phyloP scores from a whole-genome alignment of 1,284 basidiomycete species.

The Ceratobasidium sp. region DNA sequence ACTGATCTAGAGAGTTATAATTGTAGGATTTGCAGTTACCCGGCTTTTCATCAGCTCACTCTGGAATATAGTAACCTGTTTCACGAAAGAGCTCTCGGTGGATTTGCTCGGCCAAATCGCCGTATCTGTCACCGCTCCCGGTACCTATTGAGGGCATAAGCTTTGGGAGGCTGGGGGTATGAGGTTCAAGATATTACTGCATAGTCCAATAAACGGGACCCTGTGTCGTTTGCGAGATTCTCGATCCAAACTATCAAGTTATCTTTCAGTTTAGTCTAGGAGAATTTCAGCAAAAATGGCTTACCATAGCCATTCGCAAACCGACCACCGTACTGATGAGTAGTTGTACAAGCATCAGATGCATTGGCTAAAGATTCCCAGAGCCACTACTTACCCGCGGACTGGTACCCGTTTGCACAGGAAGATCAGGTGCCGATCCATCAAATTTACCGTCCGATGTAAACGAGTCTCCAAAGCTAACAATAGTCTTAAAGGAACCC shows the following conservation, averaged over 20 bases:
- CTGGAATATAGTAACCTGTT: constrained; percentile 22
- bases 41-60: constrained; percentile 1
- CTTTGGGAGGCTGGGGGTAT: background rate
- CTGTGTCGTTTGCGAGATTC: constrained; percentile 28
- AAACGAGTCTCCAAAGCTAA: constrained; percentile 35
- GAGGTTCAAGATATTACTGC: background rate
- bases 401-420: constrained; percentile 29
- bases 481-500: constrained; percentile 12
- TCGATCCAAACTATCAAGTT: constrained; percentile 26
- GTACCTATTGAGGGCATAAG: constrained; percentile 5
- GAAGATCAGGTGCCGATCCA: constrained; percentile 23
- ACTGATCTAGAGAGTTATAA: constrained; percentile 8
- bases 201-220: constrained; percentile 20
- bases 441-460: constrained; percentile 32
- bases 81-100: constrained; percentile 30
- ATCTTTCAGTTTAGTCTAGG: background rate
- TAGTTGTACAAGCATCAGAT: background rate
- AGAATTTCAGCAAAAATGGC: background rate
- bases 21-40: no score
- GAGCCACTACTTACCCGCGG: constrained; percentile 4
- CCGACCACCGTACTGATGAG: constrained; percentile 18
- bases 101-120: constrained; percentile 33
- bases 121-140: constrained; percentile 28
- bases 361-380: background rate
- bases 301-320: constrained; percentile 35